Evolutionary conservation across 2,329 filamentous ascomycete genomes (phyloP).

Genomic region (Macrophomina tecta): DNA sequence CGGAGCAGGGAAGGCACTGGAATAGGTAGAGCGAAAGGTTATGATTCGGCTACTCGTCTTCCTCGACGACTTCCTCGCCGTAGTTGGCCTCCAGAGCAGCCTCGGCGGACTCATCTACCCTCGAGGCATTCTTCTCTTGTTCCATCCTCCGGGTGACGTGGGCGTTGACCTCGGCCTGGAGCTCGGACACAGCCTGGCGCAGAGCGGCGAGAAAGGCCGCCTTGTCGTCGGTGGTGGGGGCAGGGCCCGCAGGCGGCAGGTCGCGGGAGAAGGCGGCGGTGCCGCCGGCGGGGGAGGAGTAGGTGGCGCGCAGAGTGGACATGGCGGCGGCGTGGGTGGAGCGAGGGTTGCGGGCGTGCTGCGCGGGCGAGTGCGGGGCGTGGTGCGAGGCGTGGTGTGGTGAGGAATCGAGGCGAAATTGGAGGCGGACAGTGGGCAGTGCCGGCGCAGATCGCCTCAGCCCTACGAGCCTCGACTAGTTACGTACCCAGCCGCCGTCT

Average conservation of each 20-base stretch:
- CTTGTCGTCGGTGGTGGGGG: slow-evolving; percentile 55
- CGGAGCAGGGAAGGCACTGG: too few relatives aligned
- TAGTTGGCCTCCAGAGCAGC: slow-evolving; percentile 70
- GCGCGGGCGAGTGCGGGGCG: slow-evolving; percentile 37
- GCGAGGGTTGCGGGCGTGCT: slow-evolving; percentile 16
- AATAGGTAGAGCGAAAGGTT: not conserved
- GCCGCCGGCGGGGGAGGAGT: slow-evolving; percentile 59
- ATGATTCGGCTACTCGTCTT: slow-evolving; percentile 51
- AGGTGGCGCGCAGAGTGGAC: slow-evolving; percentile 55
- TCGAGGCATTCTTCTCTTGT: slow-evolving; percentile 62
- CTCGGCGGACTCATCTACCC: slow-evolving; percentile 46
- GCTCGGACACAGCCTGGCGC: slow-evolving; percentile 59
- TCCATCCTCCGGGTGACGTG: slow-evolving; percentile 78
- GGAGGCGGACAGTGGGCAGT: slow-evolving; percentile 1
- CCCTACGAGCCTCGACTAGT: slow-evolving; percentile 23
- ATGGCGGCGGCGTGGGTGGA: slow-evolving; percentile 31
- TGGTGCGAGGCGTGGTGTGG: slow-evolving; percentile 34
- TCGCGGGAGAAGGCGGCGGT: slow-evolving; percentile 32
- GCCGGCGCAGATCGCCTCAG: slow-evolving; percentile 23
- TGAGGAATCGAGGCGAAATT: slow-evolving; percentile 2
- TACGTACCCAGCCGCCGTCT: slow-evolving; percentile 10
- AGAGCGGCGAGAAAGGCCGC: slow-evolving; percentile 66
- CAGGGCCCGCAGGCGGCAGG: slow-evolving; percentile 35
- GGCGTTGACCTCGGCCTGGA: slow-evolving; percentile 73
- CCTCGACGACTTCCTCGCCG: slow-evolving; percentile 78